Percentiles rank a stretch among this genome's conserved stretches.
phyloP scores from a whole-genome alignment of 129 eudicot species.

The Gnaphalium uliginosum region DNA sequence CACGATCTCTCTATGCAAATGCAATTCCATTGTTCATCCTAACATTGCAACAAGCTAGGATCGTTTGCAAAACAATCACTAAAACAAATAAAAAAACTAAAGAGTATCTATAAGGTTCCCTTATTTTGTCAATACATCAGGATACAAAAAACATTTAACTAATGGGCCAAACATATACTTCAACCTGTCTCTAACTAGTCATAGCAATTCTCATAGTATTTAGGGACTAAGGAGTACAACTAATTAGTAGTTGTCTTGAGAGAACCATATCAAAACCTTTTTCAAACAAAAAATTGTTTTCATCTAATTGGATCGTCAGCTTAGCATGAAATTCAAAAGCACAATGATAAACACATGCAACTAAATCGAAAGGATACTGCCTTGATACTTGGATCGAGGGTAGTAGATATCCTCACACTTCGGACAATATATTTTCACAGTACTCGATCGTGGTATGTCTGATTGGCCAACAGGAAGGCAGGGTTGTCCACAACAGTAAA shows the following conservation, averaged over 20 bases:
- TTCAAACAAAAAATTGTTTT: neutral
- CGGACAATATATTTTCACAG: constrained; percentile 93
- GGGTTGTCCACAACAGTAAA: constrained; percentile 94
- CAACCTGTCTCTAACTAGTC: neutral
- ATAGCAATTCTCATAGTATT: neutral
- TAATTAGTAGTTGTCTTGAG: neutral
- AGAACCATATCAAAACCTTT: neutral
- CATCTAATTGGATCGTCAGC: neutral
- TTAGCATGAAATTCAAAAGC: constrained; percentile 2
- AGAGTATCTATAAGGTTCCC: too few relatives aligned
- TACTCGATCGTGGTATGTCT: constrained; percentile 88
- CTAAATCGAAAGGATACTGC: constrained; percentile 78
- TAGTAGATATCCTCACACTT: constrained; percentile 92
- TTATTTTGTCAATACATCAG: too few relatives aligned
- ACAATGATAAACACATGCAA: neutral
- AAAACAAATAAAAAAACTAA: too few relatives aligned
- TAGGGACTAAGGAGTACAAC: neutral
- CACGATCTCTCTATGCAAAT: too few relatives aligned
- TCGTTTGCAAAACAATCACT: too few relatives aligned
- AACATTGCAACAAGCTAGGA: too few relatives aligned
- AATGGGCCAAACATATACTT: neutral
- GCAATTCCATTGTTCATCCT: too few relatives aligned
- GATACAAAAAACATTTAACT: too few relatives aligned
- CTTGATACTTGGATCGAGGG: constrained; percentile 97
- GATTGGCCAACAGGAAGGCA: constrained; percentile 99